A percentile compares a stretch with the other conserved stretches of the same genome.
phyloP scores from a whole-genome alignment of 2,329 filamentous ascomycete species.

The Xylaria sp. region DNA sequence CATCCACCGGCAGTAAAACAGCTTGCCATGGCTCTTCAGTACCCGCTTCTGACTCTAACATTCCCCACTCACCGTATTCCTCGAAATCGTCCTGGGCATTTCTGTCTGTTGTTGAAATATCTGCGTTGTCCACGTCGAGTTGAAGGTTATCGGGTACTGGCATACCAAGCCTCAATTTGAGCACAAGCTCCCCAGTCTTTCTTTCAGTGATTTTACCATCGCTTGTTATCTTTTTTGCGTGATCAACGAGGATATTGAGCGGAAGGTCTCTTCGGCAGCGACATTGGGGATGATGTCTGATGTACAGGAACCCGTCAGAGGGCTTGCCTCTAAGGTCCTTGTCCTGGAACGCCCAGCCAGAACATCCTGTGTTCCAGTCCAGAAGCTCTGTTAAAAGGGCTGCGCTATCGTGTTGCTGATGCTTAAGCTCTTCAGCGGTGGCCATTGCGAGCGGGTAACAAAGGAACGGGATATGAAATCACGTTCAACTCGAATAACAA shows the following conservation, averaged over 20 bases:
- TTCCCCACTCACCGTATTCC: background rate
- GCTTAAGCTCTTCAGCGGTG: background rate
- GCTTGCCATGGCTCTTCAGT: background rate
- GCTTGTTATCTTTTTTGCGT: background rate
- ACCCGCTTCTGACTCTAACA: background rate
- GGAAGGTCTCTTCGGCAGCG: background rate
- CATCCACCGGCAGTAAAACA: background rate
- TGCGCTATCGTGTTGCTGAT: background rate
- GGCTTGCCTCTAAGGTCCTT: conserved; percentile 14
- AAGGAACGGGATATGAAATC: background rate
- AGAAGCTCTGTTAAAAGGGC: background rate
- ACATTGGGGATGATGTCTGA: background rate
- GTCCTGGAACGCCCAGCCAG: conserved; percentile 2
- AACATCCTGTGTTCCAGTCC: background rate
- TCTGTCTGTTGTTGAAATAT: background rate
- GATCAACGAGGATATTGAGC: background rate
- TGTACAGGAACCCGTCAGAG: conserved; percentile 1
- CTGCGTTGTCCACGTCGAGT: background rate
- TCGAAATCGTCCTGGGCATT: background rate
- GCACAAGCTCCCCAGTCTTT: background rate
- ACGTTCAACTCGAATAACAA: background rate
- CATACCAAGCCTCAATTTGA: background rate
- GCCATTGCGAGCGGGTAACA: background rate
- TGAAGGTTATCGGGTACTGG: background rate
- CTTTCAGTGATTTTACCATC: background rate